These are phyloP conservation scores for Thuja plicata DNA, from an alignment of 83 land plant species.

Conservation along the genomic window DNA sequence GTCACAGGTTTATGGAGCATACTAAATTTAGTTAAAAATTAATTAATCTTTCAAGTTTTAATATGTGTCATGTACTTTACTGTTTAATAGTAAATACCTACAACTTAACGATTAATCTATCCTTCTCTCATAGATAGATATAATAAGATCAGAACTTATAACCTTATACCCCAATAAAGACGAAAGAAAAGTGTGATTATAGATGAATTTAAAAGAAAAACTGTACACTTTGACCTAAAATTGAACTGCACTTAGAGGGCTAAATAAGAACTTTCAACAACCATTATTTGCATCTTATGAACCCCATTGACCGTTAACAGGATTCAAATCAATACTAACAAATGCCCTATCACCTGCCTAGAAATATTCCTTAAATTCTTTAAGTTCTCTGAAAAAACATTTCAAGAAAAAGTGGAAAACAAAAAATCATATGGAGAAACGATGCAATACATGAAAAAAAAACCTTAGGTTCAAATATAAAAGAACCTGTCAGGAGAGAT, in stretches of 20 bases:
- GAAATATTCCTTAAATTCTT: background rate
- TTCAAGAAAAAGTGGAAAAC: background rate
- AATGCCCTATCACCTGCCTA: background rate
- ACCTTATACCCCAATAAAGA: background rate
- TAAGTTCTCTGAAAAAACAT: background rate
- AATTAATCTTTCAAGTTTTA: background rate
- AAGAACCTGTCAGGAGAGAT: conserved; percentile 71
- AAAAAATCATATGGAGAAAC: background rate
- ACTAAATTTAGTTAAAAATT: too few species aligned
- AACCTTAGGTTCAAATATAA: background rate
- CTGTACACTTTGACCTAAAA: background rate
- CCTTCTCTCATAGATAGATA: background rate
- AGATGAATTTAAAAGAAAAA: background rate
- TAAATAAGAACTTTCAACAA: background rate
- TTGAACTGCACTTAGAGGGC: background rate
- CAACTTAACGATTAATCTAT: background rate
- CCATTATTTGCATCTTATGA: background rate
- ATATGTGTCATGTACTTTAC: background rate
- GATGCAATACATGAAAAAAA: background rate
- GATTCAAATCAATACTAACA: background rate
- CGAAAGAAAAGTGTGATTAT: background rate
- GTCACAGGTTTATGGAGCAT: too few species aligned
- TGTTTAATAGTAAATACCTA: background rate
- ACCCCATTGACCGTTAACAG: background rate
- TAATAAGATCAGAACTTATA: background rate